Percentiles rank a stretch among this genome's conserved stretches.
Conservation (phyloP, 257 asterid species). For the Capsicum rhomboideum region DNA sequence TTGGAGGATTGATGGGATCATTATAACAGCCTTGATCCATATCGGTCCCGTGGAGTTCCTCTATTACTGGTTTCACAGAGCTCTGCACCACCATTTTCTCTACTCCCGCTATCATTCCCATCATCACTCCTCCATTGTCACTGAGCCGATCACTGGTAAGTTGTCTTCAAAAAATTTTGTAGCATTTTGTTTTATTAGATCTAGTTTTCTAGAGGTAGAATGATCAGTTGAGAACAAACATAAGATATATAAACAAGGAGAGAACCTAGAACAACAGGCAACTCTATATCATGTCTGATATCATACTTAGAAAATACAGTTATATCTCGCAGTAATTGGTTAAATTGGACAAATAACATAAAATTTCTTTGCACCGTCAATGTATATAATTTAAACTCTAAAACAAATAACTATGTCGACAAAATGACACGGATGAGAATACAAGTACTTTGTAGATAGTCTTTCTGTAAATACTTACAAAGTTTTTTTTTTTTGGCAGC, state of each 20-base stretch:
- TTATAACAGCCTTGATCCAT: conserved; percentile 42
- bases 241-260: not conserved
- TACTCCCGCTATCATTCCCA: conserved; percentile 78
- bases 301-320: no score
- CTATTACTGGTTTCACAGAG: conserved; percentile 77
- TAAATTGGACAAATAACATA: no score
- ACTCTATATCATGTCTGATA: no score
- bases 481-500: conserved; percentile 35
- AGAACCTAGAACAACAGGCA: no score
- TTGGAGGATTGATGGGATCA: conserved; percentile 57
- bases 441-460: not conserved
- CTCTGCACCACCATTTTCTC: conserved; percentile 70
- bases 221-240: not conserved
- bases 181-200: not conserved
- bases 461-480: not conserved
- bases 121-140: conserved; percentile 77
- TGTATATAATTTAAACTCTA: no score
- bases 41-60: conserved; percentile 63
- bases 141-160: conserved; percentile 69
- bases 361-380: no score
- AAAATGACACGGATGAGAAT: not conserved
- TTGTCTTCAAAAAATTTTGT: not conserved
- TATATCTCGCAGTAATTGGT: no score
- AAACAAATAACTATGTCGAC: no score
- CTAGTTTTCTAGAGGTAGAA: not conserved